These are phyloP conservation scores for Dactylis glomerata DNA, from an alignment of 176 grass and related monocot genomes.

Conservation along the genomic window DNA sequence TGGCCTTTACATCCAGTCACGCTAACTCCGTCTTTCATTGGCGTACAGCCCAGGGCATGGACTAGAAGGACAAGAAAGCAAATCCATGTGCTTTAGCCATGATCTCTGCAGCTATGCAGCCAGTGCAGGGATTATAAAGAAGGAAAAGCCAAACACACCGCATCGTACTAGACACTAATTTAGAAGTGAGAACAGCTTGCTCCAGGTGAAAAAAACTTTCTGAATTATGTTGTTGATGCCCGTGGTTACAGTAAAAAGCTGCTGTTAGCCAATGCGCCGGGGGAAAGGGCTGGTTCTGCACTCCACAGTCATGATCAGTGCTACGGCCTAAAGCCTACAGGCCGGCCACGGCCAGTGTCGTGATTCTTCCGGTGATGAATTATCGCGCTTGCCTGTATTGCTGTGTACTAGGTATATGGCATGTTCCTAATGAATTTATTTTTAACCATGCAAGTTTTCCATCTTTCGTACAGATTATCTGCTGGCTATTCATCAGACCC, in stretches of 20 bases:
- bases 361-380: too few species aligned
- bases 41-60: background rate
- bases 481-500: too few species aligned
- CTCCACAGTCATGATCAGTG: background rate
- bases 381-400: too few species aligned
- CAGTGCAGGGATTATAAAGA: conserved; percentile 16
- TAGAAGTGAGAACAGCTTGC: background rate
- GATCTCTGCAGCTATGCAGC: conserved; percentile 17
- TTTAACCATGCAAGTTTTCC: too few species aligned
- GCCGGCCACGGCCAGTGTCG: background rate
- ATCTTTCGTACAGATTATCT: too few species aligned
- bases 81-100: conserved; percentile 31
- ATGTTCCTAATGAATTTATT: too few species aligned
- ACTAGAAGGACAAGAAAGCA: conserved; percentile 10
- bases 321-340: too few species aligned
- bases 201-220: conserved; percentile 16
- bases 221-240: background rate
- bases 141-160: background rate
- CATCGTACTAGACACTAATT: background rate
- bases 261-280: background rate
- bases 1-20: background rate
- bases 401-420: too few species aligned
- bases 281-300: background rate
- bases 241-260: background rate
- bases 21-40: background rate